Evolutionary conservation across 768 basidiomycete genomes (phyloP).

Genomic region (Bullera alba): DNA sequence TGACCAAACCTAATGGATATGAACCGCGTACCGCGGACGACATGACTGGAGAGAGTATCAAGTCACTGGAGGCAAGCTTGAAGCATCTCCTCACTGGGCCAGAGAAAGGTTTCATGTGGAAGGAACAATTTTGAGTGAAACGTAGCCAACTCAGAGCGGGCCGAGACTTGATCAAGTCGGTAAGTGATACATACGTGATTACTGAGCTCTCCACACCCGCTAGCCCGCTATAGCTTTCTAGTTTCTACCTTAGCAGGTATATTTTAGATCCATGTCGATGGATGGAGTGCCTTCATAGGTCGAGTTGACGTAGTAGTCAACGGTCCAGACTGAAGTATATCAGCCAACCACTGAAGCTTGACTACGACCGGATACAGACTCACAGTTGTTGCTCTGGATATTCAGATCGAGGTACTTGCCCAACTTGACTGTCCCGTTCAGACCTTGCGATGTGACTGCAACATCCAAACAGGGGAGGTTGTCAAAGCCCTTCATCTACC

Average conservation of each 20-base stretch:
- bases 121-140: too few species aligned
- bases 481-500: constrained; percentile 4
- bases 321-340: neutral
- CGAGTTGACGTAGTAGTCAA: constrained; percentile 2
- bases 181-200: too few species aligned
- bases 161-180: too few species aligned
- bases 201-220: too few species aligned
- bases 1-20: too few species aligned
- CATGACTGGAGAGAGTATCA: too few species aligned
- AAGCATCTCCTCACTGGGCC: too few species aligned
- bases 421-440: constrained; percentile 3
- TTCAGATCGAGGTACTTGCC: constrained; percentile 5
- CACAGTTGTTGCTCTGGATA: constrained; percentile 4
- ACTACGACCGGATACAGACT: neutral
- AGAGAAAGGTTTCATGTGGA: too few species aligned
- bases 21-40: too few species aligned
- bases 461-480: constrained; percentile 7
- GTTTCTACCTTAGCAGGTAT: constrained; percentile 6
- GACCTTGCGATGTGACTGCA: neutral
- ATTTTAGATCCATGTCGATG: constrained; percentile 1
- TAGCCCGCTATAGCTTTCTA: too few species aligned
- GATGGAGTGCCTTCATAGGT: neutral
- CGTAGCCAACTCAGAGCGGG: too few species aligned
- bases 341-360: neutral
- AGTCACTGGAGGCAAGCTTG: too few species aligned